Evolutionary conservation across 2,329 filamentous ascomycete genomes (phyloP).

Genomic region (Phyllachora maydis): DNA sequence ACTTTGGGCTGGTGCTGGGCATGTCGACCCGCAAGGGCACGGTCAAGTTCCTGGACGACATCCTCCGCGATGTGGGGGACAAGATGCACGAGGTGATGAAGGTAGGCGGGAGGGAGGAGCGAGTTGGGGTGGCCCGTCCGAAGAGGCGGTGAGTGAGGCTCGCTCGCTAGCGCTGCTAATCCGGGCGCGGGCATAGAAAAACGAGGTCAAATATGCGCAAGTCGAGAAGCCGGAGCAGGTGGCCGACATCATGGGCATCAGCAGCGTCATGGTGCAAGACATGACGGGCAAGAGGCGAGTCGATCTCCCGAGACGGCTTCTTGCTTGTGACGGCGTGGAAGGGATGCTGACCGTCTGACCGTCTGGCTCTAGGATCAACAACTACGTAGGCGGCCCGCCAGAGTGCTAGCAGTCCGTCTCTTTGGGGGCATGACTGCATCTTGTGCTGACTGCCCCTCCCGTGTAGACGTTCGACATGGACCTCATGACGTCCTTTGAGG

Average conservation of each 20-base stretch:
- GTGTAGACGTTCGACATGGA: constrained; percentile 67
- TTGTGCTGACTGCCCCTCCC: too few species aligned
- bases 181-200: too few species aligned
- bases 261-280: constrained; percentile 92
- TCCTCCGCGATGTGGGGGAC: constrained; percentile 61
- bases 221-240: constrained; percentile 64
- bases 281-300: constrained; percentile 80
- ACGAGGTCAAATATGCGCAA: constrained; percentile 76
- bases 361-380: constrained; percentile 31
- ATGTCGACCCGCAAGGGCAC: constrained; percentile 55
- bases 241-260: constrained; percentile 81
- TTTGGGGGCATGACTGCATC: too few species aligned
- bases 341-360: background rate
- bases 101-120: too few species aligned
- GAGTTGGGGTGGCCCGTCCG: too few species aligned
- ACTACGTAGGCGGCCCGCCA: too few species aligned
- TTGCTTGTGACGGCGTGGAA: background rate
- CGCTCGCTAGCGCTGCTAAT: too few species aligned
- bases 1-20: constrained; percentile 51
- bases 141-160: too few species aligned
- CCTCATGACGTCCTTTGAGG: constrained; percentile 66
- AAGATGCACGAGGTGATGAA: constrained; percentile 98
- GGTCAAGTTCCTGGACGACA: constrained; percentile 55
- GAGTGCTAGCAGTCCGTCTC: too few species aligned
- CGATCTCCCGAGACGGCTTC: background rate